Evolutionary conservation across 768 basidiomycete genomes (phyloP).

Genomic region (Tubosaeta sp.): DNA sequence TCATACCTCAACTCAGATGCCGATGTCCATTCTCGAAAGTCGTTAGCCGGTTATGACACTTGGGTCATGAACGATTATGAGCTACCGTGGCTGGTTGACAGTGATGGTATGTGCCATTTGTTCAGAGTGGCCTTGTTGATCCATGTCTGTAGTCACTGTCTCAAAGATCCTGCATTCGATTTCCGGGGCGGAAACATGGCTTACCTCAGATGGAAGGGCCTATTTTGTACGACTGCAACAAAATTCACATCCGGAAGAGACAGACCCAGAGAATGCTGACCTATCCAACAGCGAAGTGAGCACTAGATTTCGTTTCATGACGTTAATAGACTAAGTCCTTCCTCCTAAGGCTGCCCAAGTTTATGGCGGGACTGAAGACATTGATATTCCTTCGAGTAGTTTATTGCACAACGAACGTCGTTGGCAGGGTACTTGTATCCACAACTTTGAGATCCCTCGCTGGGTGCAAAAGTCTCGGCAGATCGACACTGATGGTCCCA

Average conservation of each 20-base stretch:
- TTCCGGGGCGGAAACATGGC: slow-evolving; percentile 73
- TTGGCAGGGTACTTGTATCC: slow-evolving; percentile 81
- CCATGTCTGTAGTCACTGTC: slow-evolving; percentile 51
- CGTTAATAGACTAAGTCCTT: slow-evolving; percentile 3
- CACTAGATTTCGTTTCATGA: not conserved
- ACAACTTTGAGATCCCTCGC: slow-evolving; percentile 66
- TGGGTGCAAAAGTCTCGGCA: slow-evolving; percentile 77
- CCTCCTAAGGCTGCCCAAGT: slow-evolving; percentile 8
- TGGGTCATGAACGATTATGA: slow-evolving; percentile 66
- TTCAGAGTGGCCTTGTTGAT: not conserved
- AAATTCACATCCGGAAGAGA: slow-evolving; percentile 13
- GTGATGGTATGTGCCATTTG: slow-evolving; percentile 50
- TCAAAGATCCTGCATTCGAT: slow-evolving; percentile 53
- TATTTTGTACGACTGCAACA: slow-evolving; percentile 71
- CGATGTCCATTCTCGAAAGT: slow-evolving; percentile 30
- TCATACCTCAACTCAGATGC: slow-evolving; percentile 39
- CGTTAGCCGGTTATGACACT: slow-evolving; percentile 54
- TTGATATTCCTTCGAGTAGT: slow-evolving; percentile 1
- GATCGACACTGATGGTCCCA: slow-evolving; percentile 44
- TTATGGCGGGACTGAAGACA: slow-evolving; percentile 1
- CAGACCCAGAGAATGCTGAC: slow-evolving; percentile 34
- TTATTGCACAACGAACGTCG: slow-evolving; percentile 11
- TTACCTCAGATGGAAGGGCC: slow-evolving; percentile 78
- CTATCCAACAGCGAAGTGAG: slow-evolving; percentile 48
- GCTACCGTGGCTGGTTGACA: slow-evolving; percentile 70